A percentile compares a stretch with the other conserved stretches of the same genome.
Evolutionary conservation across 2,329 filamentous ascomycete species (phyloP).

Genomic region (Colletotrichum abscissum): DNA sequence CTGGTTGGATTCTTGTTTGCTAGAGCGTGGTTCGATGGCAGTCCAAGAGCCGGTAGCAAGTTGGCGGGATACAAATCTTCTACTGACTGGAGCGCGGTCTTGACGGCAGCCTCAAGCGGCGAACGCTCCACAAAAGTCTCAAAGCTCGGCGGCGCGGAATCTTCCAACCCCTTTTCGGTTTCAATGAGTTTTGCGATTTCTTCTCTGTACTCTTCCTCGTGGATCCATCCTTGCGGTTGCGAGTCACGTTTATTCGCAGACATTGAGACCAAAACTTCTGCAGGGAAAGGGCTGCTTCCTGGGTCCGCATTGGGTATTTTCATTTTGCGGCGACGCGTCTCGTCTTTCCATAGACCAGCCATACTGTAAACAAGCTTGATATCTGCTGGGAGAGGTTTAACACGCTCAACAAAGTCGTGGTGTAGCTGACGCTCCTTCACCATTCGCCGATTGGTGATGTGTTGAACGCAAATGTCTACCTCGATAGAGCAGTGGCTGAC

Average conservation of each 20-base stretch:
- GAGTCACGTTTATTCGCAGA: conserved; percentile 82
- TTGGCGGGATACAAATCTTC: conserved; percentile 85
- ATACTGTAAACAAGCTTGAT: conserved; percentile 93
- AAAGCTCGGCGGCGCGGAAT: conserved; percentile 63
- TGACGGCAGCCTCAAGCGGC: conserved; percentile 69
- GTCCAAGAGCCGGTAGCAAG: conserved; percentile 60
- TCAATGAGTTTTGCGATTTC: conserved; percentile 72
- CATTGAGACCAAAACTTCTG: conserved; percentile 87
- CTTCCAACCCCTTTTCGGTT: conserved; percentile 68
- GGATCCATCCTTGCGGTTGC: conserved; percentile 86
- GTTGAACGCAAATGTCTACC: conserved; percentile 87
- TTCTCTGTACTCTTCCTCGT: conserved; percentile 84
- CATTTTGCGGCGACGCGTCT: conserved; percentile 81
- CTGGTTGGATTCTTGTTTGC: conserved; percentile 47
- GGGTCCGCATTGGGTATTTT: conserved; percentile 73
- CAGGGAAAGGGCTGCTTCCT: conserved; percentile 80
- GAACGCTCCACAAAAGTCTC: conserved; percentile 71
- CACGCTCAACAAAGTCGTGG: conserved; percentile 84
- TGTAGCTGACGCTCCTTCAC: conserved; percentile 83
- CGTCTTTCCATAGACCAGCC: conserved; percentile 92
- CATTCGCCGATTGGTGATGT: conserved; percentile 86
- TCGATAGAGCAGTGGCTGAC: conserved; percentile 91
- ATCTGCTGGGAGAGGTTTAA: conserved; percentile 70
- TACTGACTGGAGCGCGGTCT: conserved; percentile 84
- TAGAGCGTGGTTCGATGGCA: conserved; percentile 44